Base-by-base conservation (phyloP, 2,329 filamentous ascomycete genomes). In the Epichloe amarillans region DNA sequence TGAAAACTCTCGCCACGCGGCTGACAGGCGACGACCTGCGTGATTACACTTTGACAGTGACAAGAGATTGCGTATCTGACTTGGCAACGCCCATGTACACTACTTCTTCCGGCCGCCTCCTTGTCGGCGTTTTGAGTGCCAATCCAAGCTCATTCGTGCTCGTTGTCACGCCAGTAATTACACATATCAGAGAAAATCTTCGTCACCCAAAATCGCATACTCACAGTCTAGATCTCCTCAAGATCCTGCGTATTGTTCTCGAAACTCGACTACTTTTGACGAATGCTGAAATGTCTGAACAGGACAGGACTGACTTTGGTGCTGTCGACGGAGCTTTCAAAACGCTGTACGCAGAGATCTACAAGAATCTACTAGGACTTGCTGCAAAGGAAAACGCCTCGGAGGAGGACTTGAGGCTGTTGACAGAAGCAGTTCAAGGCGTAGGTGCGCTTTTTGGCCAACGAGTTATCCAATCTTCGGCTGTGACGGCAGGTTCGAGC, bases 21-120 rank as follows among this genome's bases (percentile, higher is more conserved):
- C 65, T 80, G 3, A 66, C 69, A 10, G 70, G 66, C 3, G 66
- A 70, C 3, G 62, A 69, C 47, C 66, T 77, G 7, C 64, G 66
- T 36, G 66, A 68, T 19, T 79, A 78, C 53, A 62, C 72, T 2
- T 62, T 72, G 35, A 64, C 68, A 11, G 71, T 77, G 4, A 75
- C 75, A 52, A 68, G 71, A 36, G 78, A 82, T 57, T 74, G 76
- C 51, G 67, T 71, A 14, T 70, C 73, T 30, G 77, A 81, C 50
- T 61, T 81, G 19, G 69, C 70, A 4, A 79, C 73, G 52, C 67
- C 73, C 3, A 72, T 70, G 12, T 80, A 80, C 54, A 69, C 74
- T 0, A 70, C 72, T 35, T 66, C 72, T 6, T 74, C 76, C 8
- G 77, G 77, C 5, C 69, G 75, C 39, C 64, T 80, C 7, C 62